Evolutionary conservation across 2,329 filamentous ascomycete species (phyloP).

Genomic region (Monilinia polystroma): DNA sequence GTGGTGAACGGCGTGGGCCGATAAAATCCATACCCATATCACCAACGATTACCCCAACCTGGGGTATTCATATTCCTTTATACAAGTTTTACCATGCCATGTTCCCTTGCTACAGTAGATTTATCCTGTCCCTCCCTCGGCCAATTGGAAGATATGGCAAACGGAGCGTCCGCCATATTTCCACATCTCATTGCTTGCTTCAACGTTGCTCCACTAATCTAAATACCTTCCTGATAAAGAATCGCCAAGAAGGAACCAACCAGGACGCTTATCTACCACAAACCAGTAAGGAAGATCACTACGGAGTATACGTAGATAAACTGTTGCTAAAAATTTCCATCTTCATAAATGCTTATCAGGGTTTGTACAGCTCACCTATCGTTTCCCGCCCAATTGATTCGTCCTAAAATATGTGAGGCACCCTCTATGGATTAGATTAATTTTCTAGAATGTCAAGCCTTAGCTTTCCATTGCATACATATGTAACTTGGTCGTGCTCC

Average conservation of each 20-base stretch:
- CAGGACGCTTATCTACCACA: slow-evolving; percentile 21
- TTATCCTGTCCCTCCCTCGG: slow-evolving; percentile 12
- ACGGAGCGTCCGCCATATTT: slow-evolving; percentile 14
- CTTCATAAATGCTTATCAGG: slow-evolving; percentile 19
- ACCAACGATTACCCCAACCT: slow-evolving; percentile 9
- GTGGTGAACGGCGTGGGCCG: slow-evolving; percentile 19
- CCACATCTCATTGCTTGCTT: neutral
- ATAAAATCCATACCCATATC: neutral
- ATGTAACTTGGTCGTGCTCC: slow-evolving; percentile 19
- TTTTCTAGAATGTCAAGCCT: slow-evolving; percentile 20
- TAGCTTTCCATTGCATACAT: slow-evolving; percentile 23
- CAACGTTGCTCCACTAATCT: slow-evolving; percentile 10
- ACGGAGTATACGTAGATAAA: neutral
- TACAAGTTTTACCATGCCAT: neutral
- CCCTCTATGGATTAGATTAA: slow-evolving; percentile 1
- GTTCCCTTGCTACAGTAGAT: neutral
- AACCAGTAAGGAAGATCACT: slow-evolving; percentile 9
- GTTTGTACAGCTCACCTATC: slow-evolving; percentile 14
- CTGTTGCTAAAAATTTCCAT: neutral
- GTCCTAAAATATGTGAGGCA: slow-evolving; percentile 3
- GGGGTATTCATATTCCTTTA: neutral
- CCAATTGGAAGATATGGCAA: slow-evolving; percentile 10
- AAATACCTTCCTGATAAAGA: slow-evolving; percentile 23
- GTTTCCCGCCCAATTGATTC: slow-evolving; percentile 10
- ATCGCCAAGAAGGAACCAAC: slow-evolving; percentile 17